Evolutionary conservation across 805 yeast genomes (phyloP).

Genomic region (Wickerhamiella nectarea): DNA sequence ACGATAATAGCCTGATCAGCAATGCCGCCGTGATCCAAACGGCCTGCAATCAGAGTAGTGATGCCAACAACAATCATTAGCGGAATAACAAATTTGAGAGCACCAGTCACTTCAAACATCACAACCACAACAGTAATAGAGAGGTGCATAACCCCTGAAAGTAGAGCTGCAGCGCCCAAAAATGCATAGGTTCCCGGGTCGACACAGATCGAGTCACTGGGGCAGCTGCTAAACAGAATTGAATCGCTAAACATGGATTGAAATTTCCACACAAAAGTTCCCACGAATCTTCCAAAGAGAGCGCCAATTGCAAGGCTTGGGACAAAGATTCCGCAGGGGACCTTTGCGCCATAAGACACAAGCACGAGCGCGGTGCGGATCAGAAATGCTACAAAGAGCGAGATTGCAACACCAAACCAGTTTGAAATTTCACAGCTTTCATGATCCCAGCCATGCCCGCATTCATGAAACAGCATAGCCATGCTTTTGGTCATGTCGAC

Average conservation of each 20-base stretch:
- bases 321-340: conserved; percentile 92
- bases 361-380: conserved; percentile 60
- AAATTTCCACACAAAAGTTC: conserved; percentile 49
- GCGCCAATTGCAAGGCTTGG: conserved; percentile 98
- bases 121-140: conserved; percentile 88
- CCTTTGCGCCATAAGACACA: conserved; percentile 80
- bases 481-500: conserved; percentile 92
- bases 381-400: conserved; percentile 56
- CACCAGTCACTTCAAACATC: conserved; percentile 95
- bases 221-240: conserved; percentile 29
- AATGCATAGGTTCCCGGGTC: conserved; percentile 94
- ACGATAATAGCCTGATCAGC: conserved; percentile 89
- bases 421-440: conserved; percentile 21
- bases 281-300: conserved; percentile 78
- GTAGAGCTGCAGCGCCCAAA: conserved; percentile 89
- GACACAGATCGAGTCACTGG: conserved; percentile 41
- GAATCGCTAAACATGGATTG: conserved; percentile 30
- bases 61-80: conserved; percentile 91
- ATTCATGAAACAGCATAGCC: conserved; percentile 80
- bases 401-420: conserved; percentile 29
- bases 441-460: conserved; percentile 38
- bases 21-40: conserved; percentile 73
- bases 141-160: conserved; percentile 86
- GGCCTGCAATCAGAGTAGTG: conserved; percentile 66
- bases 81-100: conserved; percentile 79